Percentiles rank a stretch among this genome's conserved stretches.
Evolutionary conservation across 1,284 basidiomycete genomes (phyloP).

Genomic region (Puccinia triticina): DNA sequence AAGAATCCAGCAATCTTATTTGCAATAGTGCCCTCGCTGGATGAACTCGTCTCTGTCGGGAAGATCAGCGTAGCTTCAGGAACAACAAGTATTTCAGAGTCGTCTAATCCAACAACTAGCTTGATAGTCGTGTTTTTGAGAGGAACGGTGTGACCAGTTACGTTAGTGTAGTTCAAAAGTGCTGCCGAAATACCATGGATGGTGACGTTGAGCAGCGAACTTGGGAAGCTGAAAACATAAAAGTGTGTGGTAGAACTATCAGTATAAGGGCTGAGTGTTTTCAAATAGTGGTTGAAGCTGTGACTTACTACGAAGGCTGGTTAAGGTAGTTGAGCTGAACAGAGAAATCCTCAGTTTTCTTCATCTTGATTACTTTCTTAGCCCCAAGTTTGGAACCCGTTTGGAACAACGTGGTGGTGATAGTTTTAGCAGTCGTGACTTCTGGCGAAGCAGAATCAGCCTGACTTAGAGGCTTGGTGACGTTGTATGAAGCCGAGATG

Average conservation of each 20-base stretch:
- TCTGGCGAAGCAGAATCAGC: conserved; percentile 42
- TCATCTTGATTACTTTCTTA: conserved; percentile 74
- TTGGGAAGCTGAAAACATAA: conserved; percentile 42
- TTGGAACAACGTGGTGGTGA: conserved; percentile 75
- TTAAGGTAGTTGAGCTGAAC: conserved; percentile 68
- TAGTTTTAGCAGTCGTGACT: conserved; percentile 65
- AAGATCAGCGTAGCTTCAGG: conserved; percentile 71
- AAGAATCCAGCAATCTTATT: conserved; percentile 84
- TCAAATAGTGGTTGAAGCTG: neutral
- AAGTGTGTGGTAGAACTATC: conserved; percentile 25
- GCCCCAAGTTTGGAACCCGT: conserved; percentile 72
- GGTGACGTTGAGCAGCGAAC: conserved; percentile 68
- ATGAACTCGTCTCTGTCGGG: conserved; percentile 63
- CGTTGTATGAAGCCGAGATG: conserved; percentile 73
- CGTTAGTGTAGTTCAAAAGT: conserved; percentile 72
- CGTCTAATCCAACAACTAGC: conserved; percentile 76
- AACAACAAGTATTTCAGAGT: conserved; percentile 74
- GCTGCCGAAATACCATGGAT: conserved; percentile 73
- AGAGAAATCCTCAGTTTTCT: conserved; percentile 75
- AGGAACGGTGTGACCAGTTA: conserved; percentile 65
- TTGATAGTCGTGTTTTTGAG: conserved; percentile 71
- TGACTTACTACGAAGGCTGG: conserved; percentile 66
- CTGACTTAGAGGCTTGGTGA: conserved; percentile 54
- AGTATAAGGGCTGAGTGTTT: conserved; percentile 33
- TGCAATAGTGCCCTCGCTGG: conserved; percentile 57